Percentiles rank a stretch among this genome's conserved stretches.
phyloP scores from a whole-genome alignment of 2,329 filamentous ascomycete species.

The Coniochaeta sp. region DNA sequence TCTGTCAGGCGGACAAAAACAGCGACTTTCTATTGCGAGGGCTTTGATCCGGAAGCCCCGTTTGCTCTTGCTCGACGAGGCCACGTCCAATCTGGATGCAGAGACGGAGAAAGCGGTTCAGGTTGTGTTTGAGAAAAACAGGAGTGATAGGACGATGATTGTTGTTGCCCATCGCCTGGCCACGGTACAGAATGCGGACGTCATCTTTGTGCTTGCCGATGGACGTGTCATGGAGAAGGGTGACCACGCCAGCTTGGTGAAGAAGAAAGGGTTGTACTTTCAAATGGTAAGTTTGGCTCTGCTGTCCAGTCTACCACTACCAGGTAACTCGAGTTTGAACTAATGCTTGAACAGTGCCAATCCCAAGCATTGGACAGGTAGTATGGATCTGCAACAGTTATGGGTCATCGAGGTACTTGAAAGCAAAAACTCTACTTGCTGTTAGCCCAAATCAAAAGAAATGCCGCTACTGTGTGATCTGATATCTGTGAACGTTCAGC shows the following conservation, averaged over 20 bases:
- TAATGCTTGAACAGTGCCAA: conserved; percentile 35
- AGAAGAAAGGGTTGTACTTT: conserved; percentile 45
- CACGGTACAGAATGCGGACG: conserved; percentile 70
- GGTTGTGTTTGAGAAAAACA: conserved; percentile 58
- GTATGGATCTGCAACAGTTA: too few relatives aligned
- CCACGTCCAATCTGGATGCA: conserved; percentile 61
- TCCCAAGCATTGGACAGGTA: conserved; percentile 50
- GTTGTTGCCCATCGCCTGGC: conserved; percentile 74
- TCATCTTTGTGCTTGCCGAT: conserved; percentile 69
- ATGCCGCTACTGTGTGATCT: too few relatives aligned
- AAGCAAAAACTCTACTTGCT: too few relatives aligned
- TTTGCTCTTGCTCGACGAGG: conserved; percentile 64
- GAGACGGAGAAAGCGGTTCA: conserved; percentile 50
- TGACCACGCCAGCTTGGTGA: conserved; percentile 41
- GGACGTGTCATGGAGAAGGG: conserved; percentile 52
- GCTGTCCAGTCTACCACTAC: too few relatives aligned
- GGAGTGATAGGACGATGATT: conserved; percentile 55
- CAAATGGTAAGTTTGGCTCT: conserved; percentile 41
- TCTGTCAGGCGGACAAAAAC: conserved; percentile 60
- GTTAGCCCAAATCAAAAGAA: too few relatives aligned
- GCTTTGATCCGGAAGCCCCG: conserved; percentile 59
- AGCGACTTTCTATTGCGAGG: conserved; percentile 62
- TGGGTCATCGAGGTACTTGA: too few relatives aligned
- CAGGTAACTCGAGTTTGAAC: background rate
- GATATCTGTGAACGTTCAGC: too few relatives aligned